Evolutionary conservation across 2,329 filamentous ascomycete species (phyloP), one percentile per base, ranked within the genome.

Genomic region (Colletotrichum somersetense): DNA sequence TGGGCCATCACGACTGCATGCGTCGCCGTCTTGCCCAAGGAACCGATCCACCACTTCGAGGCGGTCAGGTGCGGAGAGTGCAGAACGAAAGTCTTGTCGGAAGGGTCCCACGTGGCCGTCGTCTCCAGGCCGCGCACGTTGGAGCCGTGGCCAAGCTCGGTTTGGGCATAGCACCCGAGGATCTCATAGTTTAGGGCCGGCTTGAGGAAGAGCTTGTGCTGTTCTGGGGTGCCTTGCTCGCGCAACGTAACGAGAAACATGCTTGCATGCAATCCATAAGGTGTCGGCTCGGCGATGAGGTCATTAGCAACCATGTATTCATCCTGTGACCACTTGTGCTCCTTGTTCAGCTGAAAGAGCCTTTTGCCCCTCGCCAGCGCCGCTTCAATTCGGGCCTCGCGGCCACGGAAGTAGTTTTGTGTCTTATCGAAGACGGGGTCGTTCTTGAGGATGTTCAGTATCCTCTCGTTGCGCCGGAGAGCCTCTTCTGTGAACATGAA

Each of bases 11-110:
- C 92, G 2, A 93, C 89, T 1, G 93, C 93, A 77, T 94, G 87
- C 79, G 93, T 95, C 56, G 93, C 93, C 3, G 91, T 91, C 76
- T 91, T 87, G 63, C 93, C 93, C 4, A 95, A 86, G 14, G 92
- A 93, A 1, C 93, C 93, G 76, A 94, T 94, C 93, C 93, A 95
- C 92, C 92, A 96, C 79, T 96, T 96, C 44, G 91, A 92, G 0
- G 92, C 89, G 1, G 93, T 95, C 67, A 95, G 85, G 73, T 89
- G 86, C 12, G 93, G 93, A 0, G 91, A 93, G 81, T 95, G 90
- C 46, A 95, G 85, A 18, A 86, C 91, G 77, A 95, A 95, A 3
- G 90, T 93, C 85, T 93, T 92, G 80, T 93, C 91, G 6, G 90
- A 84, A 0, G 89, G 83, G 77, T 93, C 91, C 92, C 92, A 95